Conservation (phyloP, 2,329 filamentous ascomycete species). For the Penicillium sp. region DNA sequence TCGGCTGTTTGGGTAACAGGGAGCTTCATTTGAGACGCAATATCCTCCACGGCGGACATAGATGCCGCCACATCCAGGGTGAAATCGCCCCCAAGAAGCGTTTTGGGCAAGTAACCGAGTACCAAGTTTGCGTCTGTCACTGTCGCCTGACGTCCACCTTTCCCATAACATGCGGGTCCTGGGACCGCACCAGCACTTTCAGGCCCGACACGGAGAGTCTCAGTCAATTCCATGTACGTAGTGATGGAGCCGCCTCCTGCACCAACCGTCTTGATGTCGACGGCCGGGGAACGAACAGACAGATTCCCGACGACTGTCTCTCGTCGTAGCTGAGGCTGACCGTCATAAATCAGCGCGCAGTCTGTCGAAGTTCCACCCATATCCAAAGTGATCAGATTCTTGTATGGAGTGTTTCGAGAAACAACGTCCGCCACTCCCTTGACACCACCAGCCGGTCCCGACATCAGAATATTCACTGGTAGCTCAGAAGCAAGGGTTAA, state of each 20-base stretch:
- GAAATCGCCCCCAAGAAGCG: conserved; percentile 48
- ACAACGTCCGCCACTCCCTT: conserved; percentile 49
- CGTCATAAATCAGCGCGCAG: conserved; percentile 46
- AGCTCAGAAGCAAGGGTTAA: conserved; percentile 45
- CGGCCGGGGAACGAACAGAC: conserved; percentile 48
- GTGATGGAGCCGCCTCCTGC: conserved; percentile 52
- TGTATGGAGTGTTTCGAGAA: conserved; percentile 46
- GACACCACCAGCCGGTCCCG: conserved; percentile 51
- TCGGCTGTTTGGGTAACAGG: conserved; percentile 45
- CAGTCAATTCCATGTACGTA: conserved; percentile 48
- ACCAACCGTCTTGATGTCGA: conserved; percentile 51
- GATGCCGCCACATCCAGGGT: conserved; percentile 46
- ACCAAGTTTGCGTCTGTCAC: conserved; percentile 52
- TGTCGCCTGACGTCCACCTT: conserved; percentile 47
- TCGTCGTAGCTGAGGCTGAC: conserved; percentile 45
- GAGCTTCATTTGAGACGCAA: conserved; percentile 50
- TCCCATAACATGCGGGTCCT: conserved; percentile 51
- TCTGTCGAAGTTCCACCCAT: conserved; percentile 54
- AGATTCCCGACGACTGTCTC: conserved; percentile 48
- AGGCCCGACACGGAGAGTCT: conserved; percentile 51
- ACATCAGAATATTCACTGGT: conserved; percentile 52
- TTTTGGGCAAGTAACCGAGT: conserved; percentile 49
- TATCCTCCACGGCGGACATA: conserved; percentile 40
- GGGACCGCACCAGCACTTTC: conserved; percentile 51
- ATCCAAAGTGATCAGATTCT: conserved; percentile 51